Evolutionary conservation across 2,329 filamentous ascomycete genomes (phyloP).

Genomic region (Trichoderma citrinoviride): DNA sequence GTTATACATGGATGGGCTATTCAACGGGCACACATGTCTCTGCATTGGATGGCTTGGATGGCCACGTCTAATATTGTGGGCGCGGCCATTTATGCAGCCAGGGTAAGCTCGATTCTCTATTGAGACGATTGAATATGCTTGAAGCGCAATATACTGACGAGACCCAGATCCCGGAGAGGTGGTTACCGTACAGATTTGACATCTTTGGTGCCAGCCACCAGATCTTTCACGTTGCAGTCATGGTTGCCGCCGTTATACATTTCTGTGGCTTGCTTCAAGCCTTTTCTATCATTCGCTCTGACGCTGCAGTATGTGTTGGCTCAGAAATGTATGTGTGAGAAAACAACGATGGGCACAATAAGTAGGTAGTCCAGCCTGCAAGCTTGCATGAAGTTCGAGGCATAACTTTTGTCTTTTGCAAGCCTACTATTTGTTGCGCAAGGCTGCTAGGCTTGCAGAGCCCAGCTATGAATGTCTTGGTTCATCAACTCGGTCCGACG

Average conservation of each 20-base stretch:
- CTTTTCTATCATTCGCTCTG: neutral
- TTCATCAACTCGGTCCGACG: too few relatives aligned
- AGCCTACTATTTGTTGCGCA: too few relatives aligned
- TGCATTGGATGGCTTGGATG: neutral
- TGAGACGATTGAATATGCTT: neutral
- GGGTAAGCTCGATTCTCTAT: neutral
- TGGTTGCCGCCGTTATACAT: neutral
- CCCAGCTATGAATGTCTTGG: too few relatives aligned
- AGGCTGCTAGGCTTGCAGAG: too few relatives aligned
- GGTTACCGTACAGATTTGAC: neutral
- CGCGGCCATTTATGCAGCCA: neutral
- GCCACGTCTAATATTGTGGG: neutral
- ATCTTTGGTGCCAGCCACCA: neutral
- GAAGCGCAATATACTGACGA: neutral
- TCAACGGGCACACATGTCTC: neutral
- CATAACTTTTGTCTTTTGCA: too few relatives aligned
- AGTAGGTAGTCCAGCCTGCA: too few relatives aligned
- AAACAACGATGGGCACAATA: too few relatives aligned
- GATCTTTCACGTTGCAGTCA: neutral
- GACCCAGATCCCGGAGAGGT: neutral
- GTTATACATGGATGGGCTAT: neutral
- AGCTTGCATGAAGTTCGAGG: too few relatives aligned
- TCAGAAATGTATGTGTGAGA: too few relatives aligned
- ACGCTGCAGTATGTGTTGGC: neutral
- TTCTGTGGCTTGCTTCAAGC: neutral